These are phyloP conservation scores for Eucalyptus pauciflora DNA, from an alignment of 345 rosid species.

Conservation along the genomic window DNA sequence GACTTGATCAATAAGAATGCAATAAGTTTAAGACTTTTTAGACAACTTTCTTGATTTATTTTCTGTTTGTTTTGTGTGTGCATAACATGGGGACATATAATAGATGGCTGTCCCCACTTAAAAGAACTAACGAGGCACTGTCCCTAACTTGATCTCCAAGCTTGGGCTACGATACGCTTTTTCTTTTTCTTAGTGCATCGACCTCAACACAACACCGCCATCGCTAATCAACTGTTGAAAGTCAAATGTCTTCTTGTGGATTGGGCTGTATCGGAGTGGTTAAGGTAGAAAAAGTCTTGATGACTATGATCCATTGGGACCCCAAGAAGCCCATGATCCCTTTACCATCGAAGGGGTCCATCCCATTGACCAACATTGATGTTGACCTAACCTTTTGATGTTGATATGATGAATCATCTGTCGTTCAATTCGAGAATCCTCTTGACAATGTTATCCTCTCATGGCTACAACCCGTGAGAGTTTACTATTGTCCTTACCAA, in stretches of 20 bases:
- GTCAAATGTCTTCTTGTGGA: no score
- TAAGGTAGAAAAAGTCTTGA: no score
- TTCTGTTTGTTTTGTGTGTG: no score
- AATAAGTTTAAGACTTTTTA: no score
- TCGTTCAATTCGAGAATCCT: background rate
- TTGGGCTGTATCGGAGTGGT: no score
- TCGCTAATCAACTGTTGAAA: no score
- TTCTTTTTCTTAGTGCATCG: background rate
- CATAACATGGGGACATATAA: no score
- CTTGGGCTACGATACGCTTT: background rate
- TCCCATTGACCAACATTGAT: background rate
- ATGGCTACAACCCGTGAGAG: background rate
- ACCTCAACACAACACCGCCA: no score
- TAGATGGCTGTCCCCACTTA: no score
- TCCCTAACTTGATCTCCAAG: background rate
- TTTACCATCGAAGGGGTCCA: background rate
- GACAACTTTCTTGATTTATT: no score
- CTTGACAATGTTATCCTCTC: background rate
- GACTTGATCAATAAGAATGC: fast-evolving
- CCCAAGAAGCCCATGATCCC: no score
- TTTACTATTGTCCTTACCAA: background rate
- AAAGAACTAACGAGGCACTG: background rate
- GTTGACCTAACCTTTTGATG: background rate
- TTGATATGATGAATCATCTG: background rate
- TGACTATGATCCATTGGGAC: background rate